Conservation (phyloP, 2,329 filamentous ascomycete species). For the Trichophyton rubrum region DNA sequence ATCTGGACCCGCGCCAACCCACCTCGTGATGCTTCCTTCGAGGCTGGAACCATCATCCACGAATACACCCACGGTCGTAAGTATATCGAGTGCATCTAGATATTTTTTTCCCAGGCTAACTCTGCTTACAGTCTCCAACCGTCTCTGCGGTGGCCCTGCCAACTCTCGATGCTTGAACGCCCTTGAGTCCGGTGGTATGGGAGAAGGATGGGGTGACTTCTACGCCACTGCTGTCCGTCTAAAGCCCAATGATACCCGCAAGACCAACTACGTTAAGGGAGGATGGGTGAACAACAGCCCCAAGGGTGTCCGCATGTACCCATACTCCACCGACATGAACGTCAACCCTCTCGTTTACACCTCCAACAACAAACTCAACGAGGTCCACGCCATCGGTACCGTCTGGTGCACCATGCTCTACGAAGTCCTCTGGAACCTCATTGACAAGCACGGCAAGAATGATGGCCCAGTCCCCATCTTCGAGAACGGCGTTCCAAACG, state of each 20-base stretch:
- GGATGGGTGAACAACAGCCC: constrained; percentile 8
- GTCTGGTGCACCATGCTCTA: constrained; percentile 11
- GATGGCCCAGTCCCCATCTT: constrained; percentile 7
- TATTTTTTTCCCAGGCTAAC: neutral
- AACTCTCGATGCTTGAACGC: constrained; percentile 10
- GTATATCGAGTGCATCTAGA: neutral
- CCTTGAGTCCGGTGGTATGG: constrained; percentile 12
- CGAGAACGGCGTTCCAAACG: constrained; percentile 8
- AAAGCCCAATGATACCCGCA: constrained; percentile 9
- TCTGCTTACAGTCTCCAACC: constrained; percentile 10
- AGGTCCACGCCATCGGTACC: constrained; percentile 10
- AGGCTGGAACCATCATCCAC: constrained; percentile 12
- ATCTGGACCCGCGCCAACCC: constrained; percentile 9
- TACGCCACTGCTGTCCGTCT: constrained; percentile 10
- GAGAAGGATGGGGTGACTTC: constrained; percentile 13
- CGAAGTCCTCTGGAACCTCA: constrained; percentile 12
- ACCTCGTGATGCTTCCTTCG: constrained; percentile 10
- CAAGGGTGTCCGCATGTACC: constrained; percentile 9
- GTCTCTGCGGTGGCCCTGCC: constrained; percentile 11
- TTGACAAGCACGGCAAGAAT: constrained; percentile 13
- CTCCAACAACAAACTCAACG: constrained; percentile 5
- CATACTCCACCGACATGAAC: constrained; percentile 10
- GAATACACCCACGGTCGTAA: constrained; percentile 12
- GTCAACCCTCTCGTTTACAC: constrained; percentile 11
- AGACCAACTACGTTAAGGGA: constrained; percentile 10